Percentiles rank a stretch among this genome's conserved stretches.
phyloP scores from a whole-genome alignment of 768 basidiomycete genomes.

The Tulasnella sp. region DNA sequence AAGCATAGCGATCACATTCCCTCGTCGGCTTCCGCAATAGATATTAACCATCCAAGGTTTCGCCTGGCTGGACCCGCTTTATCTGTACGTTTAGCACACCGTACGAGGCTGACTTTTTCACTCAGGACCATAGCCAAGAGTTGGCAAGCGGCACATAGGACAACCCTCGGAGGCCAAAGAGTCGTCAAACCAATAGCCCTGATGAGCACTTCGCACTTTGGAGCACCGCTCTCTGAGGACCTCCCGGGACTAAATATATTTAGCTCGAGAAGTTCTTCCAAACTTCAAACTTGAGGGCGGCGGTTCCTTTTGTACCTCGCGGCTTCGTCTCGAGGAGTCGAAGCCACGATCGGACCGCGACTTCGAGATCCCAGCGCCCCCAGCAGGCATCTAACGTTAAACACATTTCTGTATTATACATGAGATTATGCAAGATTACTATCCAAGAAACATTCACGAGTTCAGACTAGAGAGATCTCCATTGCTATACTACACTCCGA shows the following conservation, averaged over 20 bases:
- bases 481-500: no score
- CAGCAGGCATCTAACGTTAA: no score
- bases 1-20: neutral
- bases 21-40: neutral
- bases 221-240: neutral
- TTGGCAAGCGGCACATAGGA: no score
- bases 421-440: no score
- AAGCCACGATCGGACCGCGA: neutral
- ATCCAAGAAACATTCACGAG: constrained; percentile 41
- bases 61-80: neutral
- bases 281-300: no score
- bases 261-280: neutral
- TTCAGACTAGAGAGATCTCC: no score
- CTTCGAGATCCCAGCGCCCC: neutral
- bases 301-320: neutral
- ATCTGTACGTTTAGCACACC: neutral
- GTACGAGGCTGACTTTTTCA: neutral
- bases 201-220: neutral
- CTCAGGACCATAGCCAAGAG: no score
- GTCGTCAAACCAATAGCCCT: no score
- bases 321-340: neutral
- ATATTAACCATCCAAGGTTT: neutral
- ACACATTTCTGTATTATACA: no score
- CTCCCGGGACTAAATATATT: neutral
- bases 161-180: no score